These are phyloP conservation scores for Stereum hirsutum DNA, from an alignment of 1,284 basidiomycete genomes.

Conservation along the genomic window DNA sequence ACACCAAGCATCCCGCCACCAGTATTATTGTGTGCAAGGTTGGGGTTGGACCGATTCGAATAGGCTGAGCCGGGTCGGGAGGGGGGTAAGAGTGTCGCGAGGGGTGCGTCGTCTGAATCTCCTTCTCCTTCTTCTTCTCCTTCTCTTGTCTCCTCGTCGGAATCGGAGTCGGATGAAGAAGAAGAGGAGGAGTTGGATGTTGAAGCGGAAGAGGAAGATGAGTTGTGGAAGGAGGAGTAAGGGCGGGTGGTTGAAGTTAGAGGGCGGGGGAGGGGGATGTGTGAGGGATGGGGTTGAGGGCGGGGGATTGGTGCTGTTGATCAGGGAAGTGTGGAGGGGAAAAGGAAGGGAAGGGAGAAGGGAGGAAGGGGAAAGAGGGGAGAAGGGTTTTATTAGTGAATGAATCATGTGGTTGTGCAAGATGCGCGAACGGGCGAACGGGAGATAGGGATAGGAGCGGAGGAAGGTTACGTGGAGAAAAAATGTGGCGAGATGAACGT, in stretches of 20 bases:
- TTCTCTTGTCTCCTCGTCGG: slow-evolving; percentile 1
- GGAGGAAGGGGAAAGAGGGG: background rate
- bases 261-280: background rate
- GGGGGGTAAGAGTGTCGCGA: slow-evolving; percentile 29
- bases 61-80: slow-evolving; percentile 33
- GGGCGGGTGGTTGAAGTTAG: background rate
- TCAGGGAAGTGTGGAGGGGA: background rate
- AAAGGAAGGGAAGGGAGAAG: background rate
- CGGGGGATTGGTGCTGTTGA: too few relatives aligned
- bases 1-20: too few relatives aligned
- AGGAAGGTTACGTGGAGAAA: too few relatives aligned
- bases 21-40: too few relatives aligned
- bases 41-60: slow-evolving; percentile 32
- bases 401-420: slow-evolving; percentile 25
- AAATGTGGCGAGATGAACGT: too few relatives aligned
- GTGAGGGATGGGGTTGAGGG: too few relatives aligned
- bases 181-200: slow-evolving; percentile 5
- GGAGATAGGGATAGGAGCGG: slow-evolving; percentile 31
- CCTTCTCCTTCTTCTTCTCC: too few relatives aligned
- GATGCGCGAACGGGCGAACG: slow-evolving; percentile 26
- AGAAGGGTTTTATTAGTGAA: slow-evolving; percentile 13
- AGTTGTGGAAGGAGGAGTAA: background rate
- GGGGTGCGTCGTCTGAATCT: slow-evolving; percentile 31
- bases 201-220: background rate
- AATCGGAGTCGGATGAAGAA: slow-evolving; percentile 3